Conservation (phyloP, 176 grass and related monocot species). For the Hsuehochloa calcarea region DNA sequence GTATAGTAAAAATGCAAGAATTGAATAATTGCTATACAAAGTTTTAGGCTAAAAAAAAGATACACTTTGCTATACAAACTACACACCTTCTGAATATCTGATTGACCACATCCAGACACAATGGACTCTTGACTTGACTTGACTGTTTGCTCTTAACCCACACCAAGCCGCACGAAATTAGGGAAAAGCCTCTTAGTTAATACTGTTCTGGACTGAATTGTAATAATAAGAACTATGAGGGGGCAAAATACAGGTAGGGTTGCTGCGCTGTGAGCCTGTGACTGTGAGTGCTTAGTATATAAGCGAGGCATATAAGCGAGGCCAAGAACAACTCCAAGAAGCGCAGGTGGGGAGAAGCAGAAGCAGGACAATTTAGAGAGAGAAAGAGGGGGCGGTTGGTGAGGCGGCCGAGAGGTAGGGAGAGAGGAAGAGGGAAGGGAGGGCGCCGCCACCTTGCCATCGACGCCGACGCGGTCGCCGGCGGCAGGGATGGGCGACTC, state of each 20-base stretch:
- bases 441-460: background rate
- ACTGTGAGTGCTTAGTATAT: slow-evolving; percentile 23
- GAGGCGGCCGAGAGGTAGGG: background rate
- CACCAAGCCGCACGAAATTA: no score
- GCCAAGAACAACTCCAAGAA: slow-evolving; percentile 35
- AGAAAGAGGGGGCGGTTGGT: background rate
- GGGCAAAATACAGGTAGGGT: background rate
- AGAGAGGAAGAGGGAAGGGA: background rate
- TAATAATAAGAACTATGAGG: background rate
- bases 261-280: background rate
- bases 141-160: no score
- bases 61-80: no score
- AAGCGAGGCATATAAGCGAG: slow-evolving; percentile 47
- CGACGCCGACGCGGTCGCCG: slow-evolving; percentile 8
- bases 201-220: background rate
- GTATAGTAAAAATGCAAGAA: background rate
- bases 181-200: no score
- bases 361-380: background rate
- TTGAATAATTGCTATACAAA: background rate
- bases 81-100: no score
- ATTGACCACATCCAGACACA: no score
- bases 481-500: slow-evolving; percentile 70
- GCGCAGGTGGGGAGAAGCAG: slow-evolving; percentile 23
- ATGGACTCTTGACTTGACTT: no score
- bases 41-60: background rate